Conservation (phyloP, 176 grass and related monocot species). For the Oryza officinalis region DNA sequence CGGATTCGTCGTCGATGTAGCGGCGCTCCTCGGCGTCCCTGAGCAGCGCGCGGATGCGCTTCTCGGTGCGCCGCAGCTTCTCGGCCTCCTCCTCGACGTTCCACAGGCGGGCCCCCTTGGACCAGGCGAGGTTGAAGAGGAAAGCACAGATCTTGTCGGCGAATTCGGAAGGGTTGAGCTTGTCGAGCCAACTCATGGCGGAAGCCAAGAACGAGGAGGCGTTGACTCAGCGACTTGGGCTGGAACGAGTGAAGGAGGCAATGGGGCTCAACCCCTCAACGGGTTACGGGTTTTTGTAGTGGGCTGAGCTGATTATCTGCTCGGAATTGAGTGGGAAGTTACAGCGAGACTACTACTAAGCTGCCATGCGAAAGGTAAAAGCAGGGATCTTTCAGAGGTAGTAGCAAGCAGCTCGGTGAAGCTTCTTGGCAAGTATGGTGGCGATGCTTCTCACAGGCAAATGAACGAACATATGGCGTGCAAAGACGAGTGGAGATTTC, state of each 20-base stretch:
- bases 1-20: slow-evolving; percentile 26
- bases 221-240: neutral
- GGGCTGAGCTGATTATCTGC: neutral
- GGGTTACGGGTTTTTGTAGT: neutral
- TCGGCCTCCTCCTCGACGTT: slow-evolving; percentile 28
- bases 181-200: slow-evolving; percentile 4
- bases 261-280: neutral
- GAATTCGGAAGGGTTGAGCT: neutral
- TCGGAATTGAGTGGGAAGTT: neutral
- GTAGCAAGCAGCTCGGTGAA: neutral
- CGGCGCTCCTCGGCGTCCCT: slow-evolving; percentile 43
- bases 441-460: neutral
- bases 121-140: neutral
- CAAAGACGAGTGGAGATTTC: neutral
- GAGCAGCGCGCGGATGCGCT: slow-evolving; percentile 37
- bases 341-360: neutral
- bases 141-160: neutral
- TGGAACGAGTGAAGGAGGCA: neutral
- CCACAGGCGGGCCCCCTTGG: slow-evolving; percentile 13
- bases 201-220: neutral
- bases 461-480: neutral
- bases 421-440: neutral
- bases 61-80: slow-evolving; percentile 15
- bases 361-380: neutral
- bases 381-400: neutral